Conservation (phyloP, 2,329 filamentous ascomycete species). For the Diaporthe vaccinii region DNA sequence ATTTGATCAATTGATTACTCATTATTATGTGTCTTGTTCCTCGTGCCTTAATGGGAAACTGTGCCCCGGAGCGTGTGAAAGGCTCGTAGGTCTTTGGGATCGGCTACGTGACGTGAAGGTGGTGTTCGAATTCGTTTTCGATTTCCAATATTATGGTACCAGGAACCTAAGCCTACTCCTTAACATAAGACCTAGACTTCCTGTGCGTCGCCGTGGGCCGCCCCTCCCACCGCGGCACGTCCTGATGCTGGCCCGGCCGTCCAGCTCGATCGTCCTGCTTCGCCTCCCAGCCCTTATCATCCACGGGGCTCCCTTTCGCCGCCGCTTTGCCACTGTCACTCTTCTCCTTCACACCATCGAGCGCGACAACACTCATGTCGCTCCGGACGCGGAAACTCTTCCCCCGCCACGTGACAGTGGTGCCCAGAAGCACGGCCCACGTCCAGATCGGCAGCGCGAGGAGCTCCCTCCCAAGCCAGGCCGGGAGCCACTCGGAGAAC, state of each 20-base stretch:
- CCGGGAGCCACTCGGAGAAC: constrained; percentile 79
- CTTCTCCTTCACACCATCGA: constrained; percentile 43
- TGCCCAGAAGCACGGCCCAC: constrained; percentile 90
- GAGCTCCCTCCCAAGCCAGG: constrained; percentile 88
- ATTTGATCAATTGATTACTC: background rate
- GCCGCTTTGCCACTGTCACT: background rate
- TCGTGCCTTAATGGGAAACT: background rate
- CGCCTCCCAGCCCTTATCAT: background rate
- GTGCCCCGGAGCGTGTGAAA: too few relatives aligned
- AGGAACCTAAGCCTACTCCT: background rate
- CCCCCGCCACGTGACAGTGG: constrained; percentile 89
- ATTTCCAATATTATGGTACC: background rate
- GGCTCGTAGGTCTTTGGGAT: background rate
- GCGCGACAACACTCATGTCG: constrained; percentile 81
- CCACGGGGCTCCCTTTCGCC: background rate
- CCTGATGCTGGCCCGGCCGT: background rate
- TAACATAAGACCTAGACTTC: constrained; percentile 25
- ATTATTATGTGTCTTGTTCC: background rate
- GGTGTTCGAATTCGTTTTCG: background rate
- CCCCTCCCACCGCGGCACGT: constrained; percentile 37
- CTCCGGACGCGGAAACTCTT: constrained; percentile 84
- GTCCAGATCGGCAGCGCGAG: constrained; percentile 91
- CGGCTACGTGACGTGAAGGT: too few relatives aligned
- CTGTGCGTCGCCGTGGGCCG: constrained; percentile 37
- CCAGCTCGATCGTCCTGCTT: background rate